Base-by-base conservation (phyloP, 345 rosid species). In the Erucastrum elatum region DNA sequence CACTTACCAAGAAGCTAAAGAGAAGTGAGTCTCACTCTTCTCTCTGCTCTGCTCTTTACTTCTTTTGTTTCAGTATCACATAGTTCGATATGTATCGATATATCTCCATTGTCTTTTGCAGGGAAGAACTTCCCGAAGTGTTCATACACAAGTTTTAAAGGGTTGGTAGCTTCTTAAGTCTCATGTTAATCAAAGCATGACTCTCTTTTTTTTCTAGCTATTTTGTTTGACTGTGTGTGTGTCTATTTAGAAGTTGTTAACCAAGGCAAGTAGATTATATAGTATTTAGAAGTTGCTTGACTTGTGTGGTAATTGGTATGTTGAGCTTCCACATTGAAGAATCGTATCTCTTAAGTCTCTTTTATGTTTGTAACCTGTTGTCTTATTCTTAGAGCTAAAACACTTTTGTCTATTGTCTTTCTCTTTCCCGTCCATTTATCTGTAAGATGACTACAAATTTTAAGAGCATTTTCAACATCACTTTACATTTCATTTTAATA, bases 1-100 rank as follows among this genome's bases (percentile, higher is more conserved):
- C 39, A 87, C 91, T 33, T 90, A 89, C 81, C 87, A 89, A 75
- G 88, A 87, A 83, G 93, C 91, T 49, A 79, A 71, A 68, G 94
- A 90, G 84, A 79, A 68, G 98, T 94, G 75, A 86, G 94, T 29
- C 77, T 8, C 35, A 21, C 26, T 60, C 64, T 46, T 73, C 37
- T 39, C 39, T n/a, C 25, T 53, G 26, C 60, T 56, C 15, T 53
- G 55, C 25, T 64, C 64, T 66, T 0, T 46, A 25, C 9, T 53
- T 16, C 0, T 60, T 5, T 44, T 27, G 29, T 27, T 63, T 62
- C 7, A 26, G 49, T 13, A 72, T 71, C 60, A 13, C 21, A 30
- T 5, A 4, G 56, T 31, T 71, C 17, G 13, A 59, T 27, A 4
- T 63, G 61, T 62, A 70, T 64, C 6, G 62, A 70, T 68, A 70